Evolutionary conservation across 2,329 filamentous ascomycete genomes (phyloP).

Genomic region (Phialophora chinensis): DNA sequence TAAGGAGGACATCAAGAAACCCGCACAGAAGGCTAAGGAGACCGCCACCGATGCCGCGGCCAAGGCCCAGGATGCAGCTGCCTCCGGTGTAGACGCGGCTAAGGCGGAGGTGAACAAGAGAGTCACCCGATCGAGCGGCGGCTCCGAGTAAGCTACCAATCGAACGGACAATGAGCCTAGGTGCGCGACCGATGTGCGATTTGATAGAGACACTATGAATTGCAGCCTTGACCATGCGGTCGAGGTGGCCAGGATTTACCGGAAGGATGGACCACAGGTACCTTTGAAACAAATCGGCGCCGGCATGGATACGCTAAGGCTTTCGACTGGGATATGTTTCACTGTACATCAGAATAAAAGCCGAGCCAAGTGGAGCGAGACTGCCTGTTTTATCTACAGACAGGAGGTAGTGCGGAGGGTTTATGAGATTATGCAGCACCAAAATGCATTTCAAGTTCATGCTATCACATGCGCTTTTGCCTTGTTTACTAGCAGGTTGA

Average conservation of each 20-base stretch:
- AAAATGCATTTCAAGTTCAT: slow-evolving; percentile 44
- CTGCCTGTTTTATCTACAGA: background rate
- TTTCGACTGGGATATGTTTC: slow-evolving; percentile 4
- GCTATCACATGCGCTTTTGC: background rate
- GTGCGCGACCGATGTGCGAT: background rate
- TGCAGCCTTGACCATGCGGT: background rate
- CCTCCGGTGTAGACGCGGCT: slow-evolving; percentile 72
- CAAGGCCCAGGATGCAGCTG: slow-evolving; percentile 70
- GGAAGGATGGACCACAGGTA: background rate
- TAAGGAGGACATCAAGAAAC: slow-evolving; percentile 77
- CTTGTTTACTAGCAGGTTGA: background rate
- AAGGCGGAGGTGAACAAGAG: slow-evolving; percentile 72
- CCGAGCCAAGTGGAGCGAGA: background rate
- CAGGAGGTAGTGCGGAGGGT: background rate
- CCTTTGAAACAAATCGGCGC: background rate
- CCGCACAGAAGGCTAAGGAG: slow-evolving; percentile 62
- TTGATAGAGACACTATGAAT: background rate
- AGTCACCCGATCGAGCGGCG: slow-evolving; percentile 15
- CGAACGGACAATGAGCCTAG: background rate
- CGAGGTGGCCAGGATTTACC: background rate
- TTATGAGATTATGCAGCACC: slow-evolving; percentile 41
- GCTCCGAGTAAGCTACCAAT: slow-evolving; percentile 3
- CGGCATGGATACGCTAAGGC: background rate
- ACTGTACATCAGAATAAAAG: slow-evolving; percentile 16
- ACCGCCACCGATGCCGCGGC: slow-evolving; percentile 67